These are phyloP conservation scores for Coniosporium tulheliwenetii DNA, from an alignment of 2,329 filamentous ascomycete genomes.

Conservation along the genomic window DNA sequence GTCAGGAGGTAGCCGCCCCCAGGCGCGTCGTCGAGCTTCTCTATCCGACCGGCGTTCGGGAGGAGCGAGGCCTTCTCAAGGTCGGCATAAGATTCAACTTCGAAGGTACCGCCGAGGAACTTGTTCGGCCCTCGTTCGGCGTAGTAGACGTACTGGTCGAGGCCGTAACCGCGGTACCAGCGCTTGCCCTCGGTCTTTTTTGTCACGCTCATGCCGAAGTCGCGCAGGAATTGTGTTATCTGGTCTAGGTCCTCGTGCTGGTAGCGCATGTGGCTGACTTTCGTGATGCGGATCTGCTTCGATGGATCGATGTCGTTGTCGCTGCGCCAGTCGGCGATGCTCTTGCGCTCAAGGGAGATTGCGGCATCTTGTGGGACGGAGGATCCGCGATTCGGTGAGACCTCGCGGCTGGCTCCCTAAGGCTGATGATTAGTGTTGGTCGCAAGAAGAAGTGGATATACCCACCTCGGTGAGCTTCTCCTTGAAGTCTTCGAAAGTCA, in stretches of 20 bases:
- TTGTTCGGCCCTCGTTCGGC: slow-evolving; percentile 21
- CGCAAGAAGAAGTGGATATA: too few species aligned
- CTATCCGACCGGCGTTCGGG: slow-evolving; percentile 14
- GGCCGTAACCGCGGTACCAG: slow-evolving; percentile 28
- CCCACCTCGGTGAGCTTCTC: too few species aligned
- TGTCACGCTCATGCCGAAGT: slow-evolving; percentile 27
- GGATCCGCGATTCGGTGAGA: slow-evolving; percentile 23
- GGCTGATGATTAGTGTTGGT: too few species aligned
- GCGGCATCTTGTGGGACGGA: slow-evolving; percentile 22
- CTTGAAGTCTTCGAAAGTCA: too few species aligned
- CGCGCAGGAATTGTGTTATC: slow-evolving; percentile 29
- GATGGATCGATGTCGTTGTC: slow-evolving; percentile 23
- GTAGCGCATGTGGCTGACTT: slow-evolving; percentile 37
- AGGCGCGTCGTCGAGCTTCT: slow-evolving; percentile 19
- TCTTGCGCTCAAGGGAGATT: slow-evolving; percentile 18
- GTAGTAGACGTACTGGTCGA: slow-evolving; percentile 29
- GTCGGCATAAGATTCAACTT: slow-evolving; percentile 26
- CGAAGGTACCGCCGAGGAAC: slow-evolving; percentile 26
- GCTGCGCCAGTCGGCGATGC: slow-evolving; percentile 21
- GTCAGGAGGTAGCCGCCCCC: slow-evolving; percentile 23
- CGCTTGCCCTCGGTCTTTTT: slow-evolving; percentile 19
- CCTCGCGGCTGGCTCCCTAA: slow-evolving; percentile 11
- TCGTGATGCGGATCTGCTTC: slow-evolving; percentile 30
- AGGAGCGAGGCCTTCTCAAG: slow-evolving; percentile 21
- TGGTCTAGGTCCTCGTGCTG: slow-evolving; percentile 34